Evolutionary conservation across 805 yeast species (phyloP).

Genomic region (Wickerhamomyces kurtzmanii): DNA sequence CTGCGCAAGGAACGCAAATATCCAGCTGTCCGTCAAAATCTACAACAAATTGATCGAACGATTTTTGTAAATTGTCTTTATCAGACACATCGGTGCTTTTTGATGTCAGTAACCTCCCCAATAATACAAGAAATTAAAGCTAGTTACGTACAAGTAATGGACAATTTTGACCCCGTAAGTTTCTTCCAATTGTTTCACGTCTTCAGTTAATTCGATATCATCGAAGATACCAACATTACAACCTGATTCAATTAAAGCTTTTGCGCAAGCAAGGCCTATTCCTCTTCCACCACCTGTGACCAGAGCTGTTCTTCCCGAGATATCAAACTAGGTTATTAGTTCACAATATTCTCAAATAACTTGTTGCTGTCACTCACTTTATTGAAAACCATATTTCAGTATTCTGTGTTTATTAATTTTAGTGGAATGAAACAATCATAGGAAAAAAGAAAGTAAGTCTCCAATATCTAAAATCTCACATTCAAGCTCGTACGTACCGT

Average conservation of each 20-base stretch:
- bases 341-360: too few species aligned
- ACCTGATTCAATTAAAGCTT: constrained; percentile 9
- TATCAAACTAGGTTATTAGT: too few species aligned
- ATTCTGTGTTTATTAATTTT: too few species aligned
- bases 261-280: constrained; percentile 10
- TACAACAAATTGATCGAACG: constrained; percentile 5
- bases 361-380: too few species aligned
- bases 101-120: too few species aligned
- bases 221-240: constrained; percentile 9
- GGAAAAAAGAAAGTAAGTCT: too few species aligned
- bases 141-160: too few species aligned
- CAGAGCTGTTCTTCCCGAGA: constrained; percentile 9
- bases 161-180: constrained; percentile 5
- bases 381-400: too few species aligned
- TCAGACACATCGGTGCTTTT: constrained; percentile 7
- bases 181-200: constrained; percentile 2
- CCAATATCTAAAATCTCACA: too few species aligned
- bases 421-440: too few species aligned
- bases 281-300: constrained; percentile 12
- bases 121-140: too few species aligned
- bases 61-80: constrained; percentile 1
- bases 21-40: constrained; percentile 2
- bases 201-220: constrained; percentile 4
- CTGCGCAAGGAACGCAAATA: constrained; percentile 3
- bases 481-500: too few species aligned